A percentile compares a stretch with the other conserved stretches of the same genome.
Evolutionary conservation across 2,329 filamentous ascomycete species (phyloP).

Genomic region (Aspergillus caelatus): DNA sequence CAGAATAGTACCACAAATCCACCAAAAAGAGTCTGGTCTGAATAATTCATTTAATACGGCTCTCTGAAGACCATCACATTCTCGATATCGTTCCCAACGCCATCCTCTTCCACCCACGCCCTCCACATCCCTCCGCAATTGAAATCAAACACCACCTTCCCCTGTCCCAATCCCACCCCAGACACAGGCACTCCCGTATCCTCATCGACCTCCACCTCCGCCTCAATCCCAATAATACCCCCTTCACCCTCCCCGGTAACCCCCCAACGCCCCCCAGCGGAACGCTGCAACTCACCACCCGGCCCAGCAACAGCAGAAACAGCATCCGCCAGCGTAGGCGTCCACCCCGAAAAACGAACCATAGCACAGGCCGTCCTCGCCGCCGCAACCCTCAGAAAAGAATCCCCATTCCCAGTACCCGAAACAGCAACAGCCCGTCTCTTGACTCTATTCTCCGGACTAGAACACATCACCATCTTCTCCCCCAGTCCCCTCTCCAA

Average conservation of each 20-base stretch:
- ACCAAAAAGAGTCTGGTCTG: constrained; percentile 10
- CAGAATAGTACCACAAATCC: background rate
- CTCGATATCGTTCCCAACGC: constrained; percentile 35
- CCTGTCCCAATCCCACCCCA: constrained; percentile 37
- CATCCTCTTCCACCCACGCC: constrained; percentile 62
- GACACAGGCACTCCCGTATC: constrained; percentile 40
- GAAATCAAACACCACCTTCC: constrained; percentile 71
- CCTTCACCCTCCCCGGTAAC: constrained; percentile 78
- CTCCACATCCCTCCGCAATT: constrained; percentile 90
- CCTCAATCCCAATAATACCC: constrained; percentile 74
- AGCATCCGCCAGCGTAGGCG: constrained; percentile 58
- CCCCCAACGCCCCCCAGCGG: constrained; percentile 73
- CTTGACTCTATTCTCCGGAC: background rate
- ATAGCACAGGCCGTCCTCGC: constrained; percentile 73
- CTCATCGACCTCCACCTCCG: constrained; percentile 56
- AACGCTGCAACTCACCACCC: constrained; percentile 71
- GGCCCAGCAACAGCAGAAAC: constrained; percentile 69
- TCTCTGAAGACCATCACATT: constrained; percentile 49
- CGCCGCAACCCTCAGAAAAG: constrained; percentile 74
- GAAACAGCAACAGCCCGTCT: constrained; percentile 62
- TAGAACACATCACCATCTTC: background rate
- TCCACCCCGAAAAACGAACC: constrained; percentile 60
- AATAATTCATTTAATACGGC: constrained; percentile 29
- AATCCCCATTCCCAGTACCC: constrained; percentile 86
- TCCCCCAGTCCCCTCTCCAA: background rate